Base-by-base conservation (phyloP, 225 moss, liverwort and hornwort genomes). In the Marchantia paleacea region DNA sequence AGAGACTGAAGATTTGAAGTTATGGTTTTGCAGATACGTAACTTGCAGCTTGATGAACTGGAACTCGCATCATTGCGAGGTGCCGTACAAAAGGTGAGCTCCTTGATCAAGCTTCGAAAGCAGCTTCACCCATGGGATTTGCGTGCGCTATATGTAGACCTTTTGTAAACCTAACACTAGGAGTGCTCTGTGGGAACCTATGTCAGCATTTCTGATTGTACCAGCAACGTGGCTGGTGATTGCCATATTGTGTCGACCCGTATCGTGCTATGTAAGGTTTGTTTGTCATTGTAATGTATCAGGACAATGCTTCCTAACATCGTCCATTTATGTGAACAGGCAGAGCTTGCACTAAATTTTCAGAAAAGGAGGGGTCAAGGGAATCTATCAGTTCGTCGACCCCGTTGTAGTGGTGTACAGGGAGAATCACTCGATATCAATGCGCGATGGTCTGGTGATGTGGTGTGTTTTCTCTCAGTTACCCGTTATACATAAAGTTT, bases 401-500 rank as follows among this genome's bases (percentile, higher is more conserved):
- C 99, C 30, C 92, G 99, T 61, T 93, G 91, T 81, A 99, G 99
- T 86, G 99, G 99, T 26, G 80, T 99, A 64, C 95, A 95, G 85
- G 95, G 95, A 81, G 91, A 99, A 84, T 92, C 99, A 30, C 87
- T 99, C 60, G 99, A 95, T 84, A 71, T 99, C 75, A 90, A 91
- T 79, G 99, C 92, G 75, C 92, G 99, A 52, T 99, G 99, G 99
- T 99, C 99, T 78, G 99, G 99, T 80, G 99, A 99, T 83, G 99
- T 99, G 95, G 99, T 99, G 89, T 50, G 11, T 25, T 25, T 18
- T 48, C 80, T 80, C 28, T 28, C 28, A 53, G 4, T 22, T 60
- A 73, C 19, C 52, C 52, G 9, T 25, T 1, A 12, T 57, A 25
- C 24, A 8, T 52, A 11, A 65, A 10, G 16, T 53, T 73, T 53